Base-by-base conservation (phyloP, 345 rosid genomes). In the Psidium guajava region DNA sequence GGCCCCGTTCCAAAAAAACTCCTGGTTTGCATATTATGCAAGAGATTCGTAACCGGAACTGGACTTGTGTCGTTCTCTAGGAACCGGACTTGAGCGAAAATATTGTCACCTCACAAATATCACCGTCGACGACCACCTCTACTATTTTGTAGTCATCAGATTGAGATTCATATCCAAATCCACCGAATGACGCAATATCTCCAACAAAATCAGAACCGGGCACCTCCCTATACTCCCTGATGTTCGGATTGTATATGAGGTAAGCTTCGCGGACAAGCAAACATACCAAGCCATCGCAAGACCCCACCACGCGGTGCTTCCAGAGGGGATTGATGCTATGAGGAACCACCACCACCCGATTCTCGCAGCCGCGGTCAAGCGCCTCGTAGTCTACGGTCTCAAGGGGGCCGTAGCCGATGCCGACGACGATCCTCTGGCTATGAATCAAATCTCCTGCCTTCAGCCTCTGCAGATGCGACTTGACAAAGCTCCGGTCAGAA, bases 251-350 rank as follows among this genome's bases (percentile, higher is more conserved):
- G 28, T 51, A 82, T 40, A 85, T 16, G 57, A 85, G 6, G 16
- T 7, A 54, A 56, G 18, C 36, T 56, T 14, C 5, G 5, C 8
- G 32, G 32, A 28, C n/a, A 25, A 8, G 3, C 36, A 85, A 32
- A 82, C 87, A 85, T 13, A 82, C 55, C 47, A 85, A 28, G 22
- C 87, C 87, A 59, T 85, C 51, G 22, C 87, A 85, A 16, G 75
- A 5, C 32, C 87, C 87, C 15, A 82, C 21, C 6, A 85, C 12
- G 3, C 21, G 42, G 52, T 0, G 28, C 28, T 25, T 14, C 32
- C 15, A 5, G 16, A 12, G 57, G 42, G 32, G 64, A 25, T 42
- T 2, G 12, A 36, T 28, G 22, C 13, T 44, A 54, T 57, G 84
- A 57, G 44, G 25, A 40, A 40, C 42, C 36, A 10, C 54, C 64